Evolutionary conservation across 148 eudicot genomes (phyloP).

Genomic region (Rhododendron williamsianum): DNA sequence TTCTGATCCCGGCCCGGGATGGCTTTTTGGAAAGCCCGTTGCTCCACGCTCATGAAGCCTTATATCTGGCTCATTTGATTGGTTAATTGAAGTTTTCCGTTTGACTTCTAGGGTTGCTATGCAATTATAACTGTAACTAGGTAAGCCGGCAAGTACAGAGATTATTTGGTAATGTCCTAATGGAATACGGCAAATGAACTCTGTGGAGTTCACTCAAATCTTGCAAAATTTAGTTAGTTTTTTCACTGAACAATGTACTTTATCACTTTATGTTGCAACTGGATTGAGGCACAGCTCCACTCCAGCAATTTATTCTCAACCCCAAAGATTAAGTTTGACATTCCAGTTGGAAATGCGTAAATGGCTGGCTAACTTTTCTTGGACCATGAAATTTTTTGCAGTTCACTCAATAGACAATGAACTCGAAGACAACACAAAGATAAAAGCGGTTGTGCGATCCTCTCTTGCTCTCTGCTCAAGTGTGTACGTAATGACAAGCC

Average conservation of each 20-base stretch:
- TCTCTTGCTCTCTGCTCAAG: slow-evolving; percentile 69
- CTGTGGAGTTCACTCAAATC: background rate
- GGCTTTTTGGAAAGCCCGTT: background rate
- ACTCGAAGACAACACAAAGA: slow-evolving; percentile 64
- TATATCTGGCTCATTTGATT: background rate
- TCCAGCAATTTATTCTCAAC: background rate
- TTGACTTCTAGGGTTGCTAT: background rate
- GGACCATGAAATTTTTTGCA: slow-evolving; percentile 23
- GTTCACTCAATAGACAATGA: slow-evolving; percentile 82
- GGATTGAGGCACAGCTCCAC: background rate
- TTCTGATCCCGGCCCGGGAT: background rate
- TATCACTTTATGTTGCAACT: background rate
- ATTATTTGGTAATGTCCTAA: background rate
- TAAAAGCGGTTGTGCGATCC: slow-evolving; percentile 54
- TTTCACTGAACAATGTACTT: background rate
- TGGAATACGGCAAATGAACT: background rate
- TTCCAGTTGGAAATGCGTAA: background rate
- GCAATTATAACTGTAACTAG: background rate
- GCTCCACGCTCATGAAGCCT: background rate
- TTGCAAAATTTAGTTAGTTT: background rate
- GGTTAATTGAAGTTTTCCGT: background rate
- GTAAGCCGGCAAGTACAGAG: background rate
- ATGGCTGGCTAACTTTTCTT: slow-evolving; percentile 5
- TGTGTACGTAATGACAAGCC: slow-evolving; percentile 72
- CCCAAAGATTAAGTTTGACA: background rate